phyloP scores from a whole-genome alignment of 2,329 filamentous ascomycete genomes.

The Curvularia spicifera region DNA sequence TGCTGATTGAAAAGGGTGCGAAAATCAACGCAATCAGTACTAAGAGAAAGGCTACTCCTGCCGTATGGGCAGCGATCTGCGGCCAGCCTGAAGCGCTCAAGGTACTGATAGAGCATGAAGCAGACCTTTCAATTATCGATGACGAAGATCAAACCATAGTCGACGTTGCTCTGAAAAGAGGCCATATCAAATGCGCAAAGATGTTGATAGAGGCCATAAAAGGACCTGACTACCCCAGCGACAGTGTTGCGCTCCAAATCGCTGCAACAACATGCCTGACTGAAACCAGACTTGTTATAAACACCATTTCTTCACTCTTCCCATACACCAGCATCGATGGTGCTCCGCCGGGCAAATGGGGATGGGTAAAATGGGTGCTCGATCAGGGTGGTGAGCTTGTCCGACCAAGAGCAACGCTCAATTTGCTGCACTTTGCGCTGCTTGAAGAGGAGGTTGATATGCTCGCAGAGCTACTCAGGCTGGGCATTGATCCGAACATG shows the following conservation, averaged over 20 bases:
- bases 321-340: constrained; percentile 10
- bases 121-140: not conserved
- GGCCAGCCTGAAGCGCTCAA: not conserved
- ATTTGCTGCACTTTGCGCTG: constrained; percentile 26
- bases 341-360: constrained; percentile 7
- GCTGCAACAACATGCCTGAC: constrained; percentile 20
- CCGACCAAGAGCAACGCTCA: constrained; percentile 17
- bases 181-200: constrained; percentile 14
- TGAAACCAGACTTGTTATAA: constrained; percentile 4
- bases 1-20: constrained; percentile 27
- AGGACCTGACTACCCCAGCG: constrained; percentile 23
- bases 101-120: not conserved
- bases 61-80: constrained; percentile 25
- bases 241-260: constrained; percentile 29
- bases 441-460: constrained; percentile 16
- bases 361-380: constrained; percentile 33
- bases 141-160: not conserved
- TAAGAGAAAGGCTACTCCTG: constrained; percentile 18
- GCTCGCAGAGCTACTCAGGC: constrained; percentile 18
- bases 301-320: not conserved
- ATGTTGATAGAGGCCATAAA: constrained; percentile 26
- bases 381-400: constrained; percentile 27
- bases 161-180: constrained; percentile 4
- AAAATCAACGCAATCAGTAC: constrained; percentile 20
- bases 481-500: constrained; percentile 25